Evolutionary conservation across 306 rosid species (phyloP), one percentile per base, ranked within the genome.

Genomic region (Biancaea sappan): DNA sequence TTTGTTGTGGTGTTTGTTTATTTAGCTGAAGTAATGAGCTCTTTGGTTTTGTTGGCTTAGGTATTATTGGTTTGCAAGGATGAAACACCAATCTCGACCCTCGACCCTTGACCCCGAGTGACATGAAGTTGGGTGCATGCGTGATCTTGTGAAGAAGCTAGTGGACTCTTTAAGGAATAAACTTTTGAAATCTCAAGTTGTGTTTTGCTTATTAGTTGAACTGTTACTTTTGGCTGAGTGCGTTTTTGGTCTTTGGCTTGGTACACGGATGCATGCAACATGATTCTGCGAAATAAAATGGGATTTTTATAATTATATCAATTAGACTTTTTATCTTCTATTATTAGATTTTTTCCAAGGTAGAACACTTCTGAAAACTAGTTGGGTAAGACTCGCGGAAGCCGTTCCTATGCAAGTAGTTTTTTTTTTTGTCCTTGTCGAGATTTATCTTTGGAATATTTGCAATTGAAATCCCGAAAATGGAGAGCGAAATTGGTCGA

Each of bases 51-150:
- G 38, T 18, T 41, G 41, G 71, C 79, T 40, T 77, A 93, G 98
- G 97, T 41, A 75, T 93, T 52, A 92, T 95, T 61, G 98, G 99
- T 40, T 86, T 95, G 70, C 97, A 92, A 82, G 97, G 93, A 46
- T 95, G 87, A 87, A 72, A 43, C 12, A 2, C 41, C 22, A 32
- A 29, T 38, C 29, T 75, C 67, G 22, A 48, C 2, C 22, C n/a
- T n/a, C n/a, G n/a, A n/a, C 34, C 12, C 4, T n/a, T n/a, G n/a
- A n/a, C n/a, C 34, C 12, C 4, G 60, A 60, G 43, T 31, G 32
- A 24, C 78, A n/a, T 29, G 72, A 52, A 62, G 84, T 37, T 71
- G 37, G 29, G 44, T 52, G n/a, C 5, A 10, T 44, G 35, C 24
- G 41, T 74, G 77, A 14, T 60, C 31, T 16, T 26, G 22, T 37